phyloP scores from a whole-genome alignment of 2,329 filamentous ascomycete genomes.

The Penicillium sp. region DNA sequence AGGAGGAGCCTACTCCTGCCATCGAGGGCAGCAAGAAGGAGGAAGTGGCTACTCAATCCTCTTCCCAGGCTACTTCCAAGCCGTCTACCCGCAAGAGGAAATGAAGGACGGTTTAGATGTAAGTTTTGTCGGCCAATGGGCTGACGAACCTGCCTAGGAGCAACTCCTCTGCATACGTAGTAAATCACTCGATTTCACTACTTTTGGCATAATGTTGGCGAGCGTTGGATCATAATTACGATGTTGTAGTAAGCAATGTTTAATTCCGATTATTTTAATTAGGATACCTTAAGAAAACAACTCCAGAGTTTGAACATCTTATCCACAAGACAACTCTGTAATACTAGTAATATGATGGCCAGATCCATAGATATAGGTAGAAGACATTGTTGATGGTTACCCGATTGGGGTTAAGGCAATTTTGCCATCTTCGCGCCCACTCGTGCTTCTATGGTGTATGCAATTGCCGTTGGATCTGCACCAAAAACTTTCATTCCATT shows the following conservation, averaged over 20 bases:
- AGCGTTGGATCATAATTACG: background rate
- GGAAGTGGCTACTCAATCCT: conserved; percentile 25
- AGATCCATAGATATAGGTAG: background rate
- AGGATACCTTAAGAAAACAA: background rate
- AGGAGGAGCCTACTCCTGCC: conserved; percentile 43
- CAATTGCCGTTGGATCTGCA: background rate
- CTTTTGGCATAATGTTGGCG: background rate
- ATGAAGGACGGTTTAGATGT: conserved; percentile 15
- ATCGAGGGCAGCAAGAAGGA: conserved; percentile 20
- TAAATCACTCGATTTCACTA: background rate
- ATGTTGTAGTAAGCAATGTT: background rate
- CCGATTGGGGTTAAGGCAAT: conserved; percentile 20
- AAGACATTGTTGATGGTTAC: conserved; percentile 18
- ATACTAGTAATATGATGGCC: background rate
- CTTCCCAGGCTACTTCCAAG: conserved; percentile 29
- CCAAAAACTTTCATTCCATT: background rate
- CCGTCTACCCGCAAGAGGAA: conserved; percentile 37
- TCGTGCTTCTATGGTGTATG: conserved; percentile 15
- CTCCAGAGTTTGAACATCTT: background rate
- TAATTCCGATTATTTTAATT: background rate
- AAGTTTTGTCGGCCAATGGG: background rate
- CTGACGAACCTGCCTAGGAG: background rate
- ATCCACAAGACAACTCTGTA: background rate
- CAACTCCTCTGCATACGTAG: background rate
- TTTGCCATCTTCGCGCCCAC: conserved; percentile 10